phyloP scores from a whole-genome alignment of 345 rosid genomes.

The Boechera divaricarpa region DNA sequence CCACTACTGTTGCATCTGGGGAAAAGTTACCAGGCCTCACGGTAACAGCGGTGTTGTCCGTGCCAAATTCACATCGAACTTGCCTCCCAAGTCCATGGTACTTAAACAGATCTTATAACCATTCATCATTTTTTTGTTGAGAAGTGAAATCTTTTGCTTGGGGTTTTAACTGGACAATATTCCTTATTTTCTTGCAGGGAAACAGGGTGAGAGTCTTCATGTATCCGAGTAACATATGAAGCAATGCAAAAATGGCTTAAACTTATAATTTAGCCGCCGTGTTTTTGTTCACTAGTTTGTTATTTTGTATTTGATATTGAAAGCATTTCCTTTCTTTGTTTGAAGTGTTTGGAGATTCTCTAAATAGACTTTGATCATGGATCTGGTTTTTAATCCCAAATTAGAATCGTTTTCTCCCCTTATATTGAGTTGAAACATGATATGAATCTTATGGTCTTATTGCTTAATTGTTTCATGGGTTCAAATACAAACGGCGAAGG shows the following conservation, averaged over 20 bases:
- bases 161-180: not conserved
- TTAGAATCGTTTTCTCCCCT: not conserved
- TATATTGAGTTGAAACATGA: not conserved
- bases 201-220: conserved; percentile 63
- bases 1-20: conserved; percentile 70
- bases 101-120: not conserved
- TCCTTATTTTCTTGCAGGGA: conserved; percentile 47
- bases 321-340: conserved; percentile 36
- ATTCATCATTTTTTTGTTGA: not conserved
- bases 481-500: too few species aligned
- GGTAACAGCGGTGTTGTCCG: conserved; percentile 78
- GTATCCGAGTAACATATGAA: conserved; percentile 60
- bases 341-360: conserved; percentile 39
- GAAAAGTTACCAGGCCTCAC: conserved; percentile 69
- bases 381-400: conserved; percentile 18
- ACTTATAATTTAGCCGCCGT: conserved; percentile 34
- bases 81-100: conserved; percentile 79
- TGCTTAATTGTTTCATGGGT: too few species aligned
- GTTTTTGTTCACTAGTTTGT: conserved; percentile 40
- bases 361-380: conserved; percentile 39
- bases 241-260: conserved; percentile 17
- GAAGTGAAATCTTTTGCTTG: not conserved
- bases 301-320: conserved; percentile 41
- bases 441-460: not conserved
- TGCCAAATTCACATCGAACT: conserved; percentile 70